A percentile compares a stretch with the other conserved stretches of the same genome.
These are phyloP conservation scores for Morella rubra DNA, from an alignment of 306 rosid genomes.

Conservation along the genomic window DNA sequence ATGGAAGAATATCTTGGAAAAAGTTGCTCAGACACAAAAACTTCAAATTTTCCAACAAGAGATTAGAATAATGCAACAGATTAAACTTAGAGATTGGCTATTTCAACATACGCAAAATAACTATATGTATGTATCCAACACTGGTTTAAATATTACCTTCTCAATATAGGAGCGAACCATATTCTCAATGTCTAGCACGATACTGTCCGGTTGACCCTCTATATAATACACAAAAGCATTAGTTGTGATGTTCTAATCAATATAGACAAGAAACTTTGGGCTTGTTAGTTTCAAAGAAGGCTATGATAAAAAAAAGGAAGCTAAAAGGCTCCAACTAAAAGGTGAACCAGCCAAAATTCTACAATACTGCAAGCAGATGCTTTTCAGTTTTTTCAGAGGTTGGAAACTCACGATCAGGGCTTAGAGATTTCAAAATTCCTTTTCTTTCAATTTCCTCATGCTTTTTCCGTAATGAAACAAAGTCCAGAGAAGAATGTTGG, in stretches of 20 bases:
- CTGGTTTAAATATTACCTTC: constrained; percentile 53
- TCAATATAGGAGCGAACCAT: constrained; percentile 95
- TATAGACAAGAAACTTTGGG: not conserved
- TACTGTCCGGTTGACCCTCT: constrained; percentile 98
- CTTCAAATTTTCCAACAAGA: not conserved
- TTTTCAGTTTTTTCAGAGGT: not conserved
- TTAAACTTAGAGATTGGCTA: not conserved
- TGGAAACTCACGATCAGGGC: not conserved
- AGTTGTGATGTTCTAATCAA: not conserved
- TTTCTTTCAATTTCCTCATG: not conserved
- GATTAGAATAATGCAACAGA: not conserved
- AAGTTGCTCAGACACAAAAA: not conserved
- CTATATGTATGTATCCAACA: not conserved
- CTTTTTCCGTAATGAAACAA: not conserved
- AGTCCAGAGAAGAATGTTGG: not conserved
- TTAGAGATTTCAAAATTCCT: not conserved
- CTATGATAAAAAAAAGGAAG: not conserved
- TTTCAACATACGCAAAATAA: not conserved
- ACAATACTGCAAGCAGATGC: not conserved
- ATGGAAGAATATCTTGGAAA: not conserved
- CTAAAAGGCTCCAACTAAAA: constrained; percentile 2
- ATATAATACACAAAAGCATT: constrained; percentile 34
- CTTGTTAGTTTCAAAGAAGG: not conserved
- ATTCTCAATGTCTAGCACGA: constrained; percentile 83
- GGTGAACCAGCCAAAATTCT: constrained; percentile 14